These are phyloP conservation scores for Diphasiastrum complanatum DNA, from an alignment of 83 land plant species.

Conservation along the genomic window DNA sequence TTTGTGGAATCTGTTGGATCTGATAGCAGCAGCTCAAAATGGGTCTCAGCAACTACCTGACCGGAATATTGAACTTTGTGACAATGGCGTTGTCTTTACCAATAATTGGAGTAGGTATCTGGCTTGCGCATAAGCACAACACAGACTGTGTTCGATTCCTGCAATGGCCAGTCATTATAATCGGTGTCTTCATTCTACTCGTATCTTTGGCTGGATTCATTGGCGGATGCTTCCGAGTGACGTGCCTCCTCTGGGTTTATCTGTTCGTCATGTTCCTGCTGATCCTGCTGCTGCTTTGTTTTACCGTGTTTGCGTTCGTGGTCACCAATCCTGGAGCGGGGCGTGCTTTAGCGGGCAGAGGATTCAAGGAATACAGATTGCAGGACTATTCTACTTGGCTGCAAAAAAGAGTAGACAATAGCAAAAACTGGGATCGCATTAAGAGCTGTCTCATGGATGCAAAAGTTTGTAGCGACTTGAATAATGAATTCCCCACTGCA, in stretches of 20 bases:
- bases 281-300: background rate
- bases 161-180: background rate
- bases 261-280: slow-evolving; percentile 1
- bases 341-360: background rate
- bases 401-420: too few species aligned
- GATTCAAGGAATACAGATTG: background rate
- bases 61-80: slow-evolving; percentile 3
- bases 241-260: slow-evolving; percentile 7
- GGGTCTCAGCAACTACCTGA: too few species aligned
- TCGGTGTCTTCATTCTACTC: slow-evolving; percentile 10
- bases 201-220: slow-evolving; percentile 9
- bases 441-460: too few species aligned
- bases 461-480: too few species aligned
- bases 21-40: too few species aligned
- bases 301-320: slow-evolving; percentile 10
- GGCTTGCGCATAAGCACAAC: slow-evolving; percentile 1
- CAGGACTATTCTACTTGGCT: background rate
- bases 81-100: background rate
- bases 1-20: too few species aligned
- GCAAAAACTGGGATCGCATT: too few species aligned
- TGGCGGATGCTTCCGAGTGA: slow-evolving; percentile 7
- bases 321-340: slow-evolving; percentile 8
- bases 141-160: slow-evolving; percentile 5
- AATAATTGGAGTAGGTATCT: slow-evolving; percentile 4
- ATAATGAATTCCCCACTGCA: too few species aligned